Base-by-base conservation (phyloP, 371 early-diverging fungal species). In the Apophysomyces sp. region DNA sequence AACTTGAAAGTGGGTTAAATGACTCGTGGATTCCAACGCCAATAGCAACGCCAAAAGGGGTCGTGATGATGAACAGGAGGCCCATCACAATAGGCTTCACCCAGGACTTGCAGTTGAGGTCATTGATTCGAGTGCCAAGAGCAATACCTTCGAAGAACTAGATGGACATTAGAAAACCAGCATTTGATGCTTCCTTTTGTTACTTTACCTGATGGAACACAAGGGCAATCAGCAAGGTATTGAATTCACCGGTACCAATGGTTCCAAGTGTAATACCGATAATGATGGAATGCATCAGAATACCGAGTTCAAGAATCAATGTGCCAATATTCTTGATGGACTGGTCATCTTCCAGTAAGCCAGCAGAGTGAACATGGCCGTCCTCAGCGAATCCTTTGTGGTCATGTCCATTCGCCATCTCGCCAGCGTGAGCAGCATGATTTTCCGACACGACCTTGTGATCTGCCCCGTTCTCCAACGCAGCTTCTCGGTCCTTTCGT, bases 131-230 rank as follows among this genome's bases (percentile, higher is more conserved):
- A 34, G 89, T 78, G 16, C 93, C 92, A 27, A 94, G 75, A 0
- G 94, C 94, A 41, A 93, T 67, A 32, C 96, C 96, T 75, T 95
- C 96, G 70, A 94, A 93, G 72, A 92, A 82, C 66, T 68, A 91
- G 40, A 90, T 86, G 61, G 88, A 12, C 13, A 28, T 18, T 21
- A 52, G 16, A 13, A 58, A 52, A 37, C 9, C 37, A 5, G 2
- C n/a, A 13, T 13, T 24, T 5, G 13, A 21, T 57, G 7, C 11
- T 12, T 56, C 18, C 26, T 34, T 9, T 52, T 36, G 16, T 37
- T 32, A 41, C 29, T 28, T 63, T 62, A 67, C 73, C 74, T 95
- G 95, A 73, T 94, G 96, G 81, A 94, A 93, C 21, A 77, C 72
- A 12, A 95, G 73, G 12, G 95, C 94, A 36, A 90, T 69, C 9